Conservation (phyloP, 2,329 filamentous ascomycete species). For the Ophiostoma novo-ulmi region DNA sequence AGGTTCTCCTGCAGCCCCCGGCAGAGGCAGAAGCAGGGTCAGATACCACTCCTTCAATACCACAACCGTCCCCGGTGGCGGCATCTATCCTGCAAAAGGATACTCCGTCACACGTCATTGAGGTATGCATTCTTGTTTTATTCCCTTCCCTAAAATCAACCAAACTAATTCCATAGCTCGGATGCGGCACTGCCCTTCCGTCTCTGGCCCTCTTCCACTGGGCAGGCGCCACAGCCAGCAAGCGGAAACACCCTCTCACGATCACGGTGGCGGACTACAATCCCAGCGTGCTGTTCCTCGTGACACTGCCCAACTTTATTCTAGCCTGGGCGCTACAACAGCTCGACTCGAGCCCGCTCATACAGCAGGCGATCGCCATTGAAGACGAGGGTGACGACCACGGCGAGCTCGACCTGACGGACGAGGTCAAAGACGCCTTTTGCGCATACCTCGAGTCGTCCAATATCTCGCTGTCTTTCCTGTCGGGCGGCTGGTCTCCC, state of each 20-base stretch:
- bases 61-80: slow-evolving; percentile 20
- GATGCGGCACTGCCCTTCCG: slow-evolving; percentile 72
- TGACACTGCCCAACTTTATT: slow-evolving; percentile 73
- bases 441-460: slow-evolving; percentile 44
- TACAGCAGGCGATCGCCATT: slow-evolving; percentile 44
- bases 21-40: slow-evolving; percentile 31
- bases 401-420: slow-evolving; percentile 60
- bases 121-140: slow-evolving; percentile 39
- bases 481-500: slow-evolving; percentile 70
- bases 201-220: slow-evolving; percentile 66
- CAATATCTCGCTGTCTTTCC: slow-evolving; percentile 56
- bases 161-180: slow-evolving; percentile 49
- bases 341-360: slow-evolving; percentile 32
- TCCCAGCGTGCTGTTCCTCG: slow-evolving; percentile 67
- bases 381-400: slow-evolving; percentile 55
- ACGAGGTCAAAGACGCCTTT: slow-evolving; percentile 56
- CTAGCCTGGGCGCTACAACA: slow-evolving; percentile 59
- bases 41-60: not conserved
- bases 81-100: slow-evolving; percentile 28
- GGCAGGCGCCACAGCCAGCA: slow-evolving; percentile 32
- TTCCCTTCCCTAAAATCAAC: not conserved
- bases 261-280: slow-evolving; percentile 77
- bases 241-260: slow-evolving; percentile 39
- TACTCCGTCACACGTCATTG: slow-evolving; percentile 44
- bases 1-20: slow-evolving; percentile 50